A percentile compares a stretch with the other conserved stretches of the same genome.
Evolutionary conservation across 129 eudicot genomes (phyloP).

Genomic region (Oenanthe sinensis): DNA sequence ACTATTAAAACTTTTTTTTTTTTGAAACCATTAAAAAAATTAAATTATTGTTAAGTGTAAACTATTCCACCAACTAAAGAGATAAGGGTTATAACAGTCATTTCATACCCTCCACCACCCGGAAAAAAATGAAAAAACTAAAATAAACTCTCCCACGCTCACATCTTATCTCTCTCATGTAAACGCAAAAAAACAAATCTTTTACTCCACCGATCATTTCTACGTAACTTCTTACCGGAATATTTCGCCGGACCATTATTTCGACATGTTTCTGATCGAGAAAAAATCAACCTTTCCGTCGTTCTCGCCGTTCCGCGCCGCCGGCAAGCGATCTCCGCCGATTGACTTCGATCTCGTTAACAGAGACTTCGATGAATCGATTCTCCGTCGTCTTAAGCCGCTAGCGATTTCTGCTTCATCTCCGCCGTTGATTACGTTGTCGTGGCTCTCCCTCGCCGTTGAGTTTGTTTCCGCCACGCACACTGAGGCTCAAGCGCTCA

Average conservation of each 20-base stretch:
- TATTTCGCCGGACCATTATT: neutral
- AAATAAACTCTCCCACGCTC: neutral
- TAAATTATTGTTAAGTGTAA: too few species aligned
- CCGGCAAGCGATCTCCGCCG: slow-evolving; percentile 19
- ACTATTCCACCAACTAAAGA: neutral
- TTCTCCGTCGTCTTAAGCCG: slow-evolving; percentile 27
- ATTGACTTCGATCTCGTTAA: slow-evolving; percentile 26
- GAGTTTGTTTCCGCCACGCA: slow-evolving; percentile 32
- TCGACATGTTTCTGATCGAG: slow-evolving; percentile 30
- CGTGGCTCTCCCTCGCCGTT: slow-evolving; percentile 25
- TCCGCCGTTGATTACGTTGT: slow-evolving; percentile 19
- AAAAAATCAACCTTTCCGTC: slow-evolving; percentile 21
- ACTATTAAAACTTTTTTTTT: too few species aligned
- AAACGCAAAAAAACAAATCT: neutral
- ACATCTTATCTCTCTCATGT: neutral
- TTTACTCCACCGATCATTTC: slow-evolving; percentile 1
- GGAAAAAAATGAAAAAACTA: neutral
- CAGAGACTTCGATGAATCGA: slow-evolving; percentile 24
- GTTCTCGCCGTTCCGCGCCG: slow-evolving; percentile 29
- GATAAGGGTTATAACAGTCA: neutral
- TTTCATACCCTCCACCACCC: neutral
- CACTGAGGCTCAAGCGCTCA: slow-evolving; percentile 27
- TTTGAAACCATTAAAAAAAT: too few species aligned
- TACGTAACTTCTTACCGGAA: neutral
- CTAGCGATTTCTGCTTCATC: neutral